Evolutionary conservation across 192 early-diverging fungal species (phyloP).

Genomic region (Rhizophagus sp.): DNA sequence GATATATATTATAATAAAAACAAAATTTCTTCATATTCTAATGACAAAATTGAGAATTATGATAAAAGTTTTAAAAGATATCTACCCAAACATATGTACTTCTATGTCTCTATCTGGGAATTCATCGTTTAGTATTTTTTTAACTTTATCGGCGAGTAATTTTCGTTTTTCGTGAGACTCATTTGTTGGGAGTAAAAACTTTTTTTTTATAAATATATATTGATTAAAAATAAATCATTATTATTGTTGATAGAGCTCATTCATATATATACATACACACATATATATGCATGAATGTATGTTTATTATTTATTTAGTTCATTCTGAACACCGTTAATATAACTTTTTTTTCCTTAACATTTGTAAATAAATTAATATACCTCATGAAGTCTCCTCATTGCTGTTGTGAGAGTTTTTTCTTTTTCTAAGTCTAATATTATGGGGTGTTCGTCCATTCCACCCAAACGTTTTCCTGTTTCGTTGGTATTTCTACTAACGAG

Average conservation of each 20-base stretch:
- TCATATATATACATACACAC: no score
- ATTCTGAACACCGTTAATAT: no score
- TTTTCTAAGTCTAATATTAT: not conserved
- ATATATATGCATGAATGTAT: no score
- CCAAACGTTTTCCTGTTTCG: not conserved
- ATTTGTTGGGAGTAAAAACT: conserved; percentile 60
- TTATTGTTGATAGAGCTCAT: no score
- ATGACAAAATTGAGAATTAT: not conserved
- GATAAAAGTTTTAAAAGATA: not conserved
- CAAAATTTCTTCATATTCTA: not conserved
- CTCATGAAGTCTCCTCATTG: not conserved
- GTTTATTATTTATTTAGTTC: no score
- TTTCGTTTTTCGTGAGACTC: conserved; percentile 67
- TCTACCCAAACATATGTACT: conserved; percentile 88
- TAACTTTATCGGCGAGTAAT: conserved; percentile 78
- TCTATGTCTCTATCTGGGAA: conserved; percentile 79
- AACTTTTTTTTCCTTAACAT: no score
- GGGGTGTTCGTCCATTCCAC: no score
- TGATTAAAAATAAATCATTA: not conserved
- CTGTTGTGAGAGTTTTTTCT: not conserved
- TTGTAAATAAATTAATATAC: not conserved
- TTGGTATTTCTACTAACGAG: not conserved
- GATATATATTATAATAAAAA: not conserved
- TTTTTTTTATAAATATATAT: not conserved
- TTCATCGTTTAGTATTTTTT: conserved; percentile 73